Conservation (phyloP, 2,329 filamentous ascomycete species). For the Alternaria dauci region DNA sequence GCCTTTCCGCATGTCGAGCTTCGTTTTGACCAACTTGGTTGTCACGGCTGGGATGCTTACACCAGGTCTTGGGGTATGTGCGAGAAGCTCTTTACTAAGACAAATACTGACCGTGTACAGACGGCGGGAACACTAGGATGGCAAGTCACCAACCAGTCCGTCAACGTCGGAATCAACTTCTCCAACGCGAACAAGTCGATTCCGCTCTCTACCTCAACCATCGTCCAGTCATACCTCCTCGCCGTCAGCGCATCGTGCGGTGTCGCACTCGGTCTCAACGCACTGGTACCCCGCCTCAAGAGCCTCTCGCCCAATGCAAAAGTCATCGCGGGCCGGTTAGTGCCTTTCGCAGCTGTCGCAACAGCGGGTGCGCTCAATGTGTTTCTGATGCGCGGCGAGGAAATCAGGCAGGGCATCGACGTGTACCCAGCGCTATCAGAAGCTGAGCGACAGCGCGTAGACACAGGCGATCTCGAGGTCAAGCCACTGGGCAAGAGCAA, state of each 20-base stretch:
- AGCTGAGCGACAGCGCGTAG: slow-evolving; percentile 70
- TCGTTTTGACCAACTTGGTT: slow-evolving; percentile 89
- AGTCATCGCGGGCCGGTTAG: slow-evolving; percentile 81
- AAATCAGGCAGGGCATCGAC: slow-evolving; percentile 92
- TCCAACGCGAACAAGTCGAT: slow-evolving; percentile 98
- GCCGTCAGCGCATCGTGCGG: slow-evolving; percentile 93
- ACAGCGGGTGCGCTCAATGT: slow-evolving; percentile 92
- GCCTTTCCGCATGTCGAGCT: slow-evolving; percentile 97
- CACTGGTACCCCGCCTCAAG: slow-evolving; percentile 84
- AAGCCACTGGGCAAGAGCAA: slow-evolving; percentile 83
- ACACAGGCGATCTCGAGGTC: slow-evolving; percentile 67
- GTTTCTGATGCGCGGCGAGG: slow-evolving; percentile 96
- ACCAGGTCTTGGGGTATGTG: slow-evolving; percentile 78
- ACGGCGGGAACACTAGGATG: slow-evolving; percentile 87
- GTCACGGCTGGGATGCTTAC: slow-evolving; percentile 98
- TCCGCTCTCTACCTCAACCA: slow-evolving; percentile 79
- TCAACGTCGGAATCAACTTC: slow-evolving; percentile 98
- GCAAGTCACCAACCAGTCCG: slow-evolving; percentile 96
- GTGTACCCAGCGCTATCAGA: slow-evolving; percentile 83
- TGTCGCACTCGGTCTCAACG: slow-evolving; percentile 90
- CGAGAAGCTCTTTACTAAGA: slow-evolving; percentile 29
- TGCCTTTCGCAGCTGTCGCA: slow-evolving; percentile 95
- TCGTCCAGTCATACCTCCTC: slow-evolving; percentile 88
- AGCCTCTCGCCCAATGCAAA: slow-evolving; percentile 77
- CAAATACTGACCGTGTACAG: slow-evolving; percentile 52